Evolutionary conservation across 139 green algal genomes (phyloP), one percentile per base, ranked within the genome.

Genomic region (Micractinium conductrix): DNA sequence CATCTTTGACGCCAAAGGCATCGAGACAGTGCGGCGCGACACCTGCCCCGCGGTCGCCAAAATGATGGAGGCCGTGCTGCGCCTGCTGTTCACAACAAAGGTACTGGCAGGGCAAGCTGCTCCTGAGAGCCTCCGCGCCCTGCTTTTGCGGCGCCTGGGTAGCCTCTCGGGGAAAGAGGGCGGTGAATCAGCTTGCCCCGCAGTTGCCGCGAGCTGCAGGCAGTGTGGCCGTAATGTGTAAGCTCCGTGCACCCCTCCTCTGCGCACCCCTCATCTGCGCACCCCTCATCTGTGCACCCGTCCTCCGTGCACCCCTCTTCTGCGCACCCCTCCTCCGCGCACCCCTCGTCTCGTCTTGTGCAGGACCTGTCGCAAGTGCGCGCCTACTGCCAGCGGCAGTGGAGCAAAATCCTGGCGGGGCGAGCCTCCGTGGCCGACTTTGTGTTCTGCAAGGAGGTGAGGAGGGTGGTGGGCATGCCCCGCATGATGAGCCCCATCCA

Each of bases 21-120:
- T 99, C 24, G 96, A 99, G 92, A 99, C 96, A 60, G 92, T 98
- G 76, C 92, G 97, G 30, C 92, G 97, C 8, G 97, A 99, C 90
- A 86, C 82, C 72, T 99, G 97, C 89, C 93, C 95, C 37, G 97
- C 93, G 24, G 95, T 98, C 16, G 87, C 87, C 48, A 98, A 99
- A 90, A 91, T 97, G 81, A 85, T 99, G 84, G 95, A 99, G n/a
- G n/a, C n/a, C n/a, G n/a, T n/a, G n/a, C n/a, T n/a, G n/a, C n/a
- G n/a, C n/a, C n/a, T n/a, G n/a, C n/a, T n/a, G n/a, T n/a, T n/a
- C n/a, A n/a, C n/a, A n/a, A 93, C 88, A 7, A 84, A 87, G 16
- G 97, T 97, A 84, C 88, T 98, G 33, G n/a, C 76, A 92, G 86
- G 95, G 97, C 73, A 16, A 50, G 33, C 40, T 38, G 38, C 67